Evolutionary conservation across 129 eudicot species (phyloP).

Genomic region (Ambrosia artemisiifolia): DNA sequence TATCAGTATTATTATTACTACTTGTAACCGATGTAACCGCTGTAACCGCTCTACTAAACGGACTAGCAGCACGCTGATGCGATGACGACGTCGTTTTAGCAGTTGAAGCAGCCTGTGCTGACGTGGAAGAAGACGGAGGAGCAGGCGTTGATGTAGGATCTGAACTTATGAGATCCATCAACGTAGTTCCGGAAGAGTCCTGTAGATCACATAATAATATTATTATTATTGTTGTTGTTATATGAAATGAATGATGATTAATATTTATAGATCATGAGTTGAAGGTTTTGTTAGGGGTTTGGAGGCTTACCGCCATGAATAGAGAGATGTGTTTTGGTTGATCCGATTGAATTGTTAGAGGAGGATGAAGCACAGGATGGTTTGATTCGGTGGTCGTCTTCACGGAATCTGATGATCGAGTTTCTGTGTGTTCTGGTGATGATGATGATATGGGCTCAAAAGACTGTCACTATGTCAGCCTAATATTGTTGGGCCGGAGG

Average conservation of each 20-base stretch:
- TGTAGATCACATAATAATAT: constrained; percentile 27
- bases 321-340: background rate
- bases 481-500: too few relatives aligned
- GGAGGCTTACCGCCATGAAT: constrained; percentile 25
- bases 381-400: background rate
- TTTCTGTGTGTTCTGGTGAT: background rate
- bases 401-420: constrained; percentile 9
- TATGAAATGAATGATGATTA: background rate
- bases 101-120: constrained; percentile 43
- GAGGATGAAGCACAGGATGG: constrained; percentile 9
- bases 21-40: background rate
- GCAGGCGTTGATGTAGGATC: constrained; percentile 52
- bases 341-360: background rate
- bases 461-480: too few relatives aligned
- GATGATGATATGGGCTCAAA: background rate
- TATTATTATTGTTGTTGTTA: background rate
- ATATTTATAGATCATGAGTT: background rate
- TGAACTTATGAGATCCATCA: constrained; percentile 95
- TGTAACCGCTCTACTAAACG: constrained; percentile 36
- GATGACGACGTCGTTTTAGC: constrained; percentile 25
- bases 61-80: constrained; percentile 37
- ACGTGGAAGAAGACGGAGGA: constrained; percentile 38
- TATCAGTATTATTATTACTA: constrained; percentile 39
- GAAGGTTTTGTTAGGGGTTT: background rate
- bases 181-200: constrained; percentile 92